A percentile compares a stretch with the other conserved stretches of the same genome.
Conservation (phyloP, 2,329 filamentous ascomycete species). For the Hymenoscyphus occultus region DNA sequence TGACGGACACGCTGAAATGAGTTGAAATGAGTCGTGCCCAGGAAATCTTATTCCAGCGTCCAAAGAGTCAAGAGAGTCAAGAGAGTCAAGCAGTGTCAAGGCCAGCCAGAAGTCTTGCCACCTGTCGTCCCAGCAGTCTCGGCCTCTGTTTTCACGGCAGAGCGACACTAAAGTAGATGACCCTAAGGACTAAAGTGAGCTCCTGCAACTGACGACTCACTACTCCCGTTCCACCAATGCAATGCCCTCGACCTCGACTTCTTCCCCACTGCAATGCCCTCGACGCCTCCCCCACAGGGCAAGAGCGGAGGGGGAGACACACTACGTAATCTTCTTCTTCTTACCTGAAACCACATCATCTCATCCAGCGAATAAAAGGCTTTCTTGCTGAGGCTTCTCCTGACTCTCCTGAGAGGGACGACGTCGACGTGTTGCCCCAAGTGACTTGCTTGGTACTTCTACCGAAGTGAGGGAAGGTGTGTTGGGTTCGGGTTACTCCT, state of each 20-base stretch:
- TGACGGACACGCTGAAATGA: background rate
- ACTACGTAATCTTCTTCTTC: background rate
- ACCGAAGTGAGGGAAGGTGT: too few relatives aligned
- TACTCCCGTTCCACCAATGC: too few relatives aligned
- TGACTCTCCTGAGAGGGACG: background rate
- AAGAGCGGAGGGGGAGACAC: background rate
- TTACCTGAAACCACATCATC: background rate
- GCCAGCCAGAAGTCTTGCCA: background rate
- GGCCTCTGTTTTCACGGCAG: too few relatives aligned
- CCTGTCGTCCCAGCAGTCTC: too few relatives aligned
- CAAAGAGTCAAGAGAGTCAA: background rate
- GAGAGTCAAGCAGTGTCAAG: background rate
- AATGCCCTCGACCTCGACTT: too few relatives aligned
- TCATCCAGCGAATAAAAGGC: background rate
- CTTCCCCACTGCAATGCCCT: too few relatives aligned
- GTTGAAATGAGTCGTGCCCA: background rate
- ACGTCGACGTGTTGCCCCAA: background rate
- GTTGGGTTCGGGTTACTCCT: too few relatives aligned
- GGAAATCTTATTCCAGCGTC: background rate
- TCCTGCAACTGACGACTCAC: too few relatives aligned
- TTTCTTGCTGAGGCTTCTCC: background rate
- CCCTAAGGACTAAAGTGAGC: too few relatives aligned
- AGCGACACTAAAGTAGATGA: too few relatives aligned
- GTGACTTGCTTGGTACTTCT: background rate
- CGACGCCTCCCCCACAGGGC: too few relatives aligned